Evolutionary conservation across 768 basidiomycete species (phyloP).

Genomic region (Tricholoma saponaceum): DNA sequence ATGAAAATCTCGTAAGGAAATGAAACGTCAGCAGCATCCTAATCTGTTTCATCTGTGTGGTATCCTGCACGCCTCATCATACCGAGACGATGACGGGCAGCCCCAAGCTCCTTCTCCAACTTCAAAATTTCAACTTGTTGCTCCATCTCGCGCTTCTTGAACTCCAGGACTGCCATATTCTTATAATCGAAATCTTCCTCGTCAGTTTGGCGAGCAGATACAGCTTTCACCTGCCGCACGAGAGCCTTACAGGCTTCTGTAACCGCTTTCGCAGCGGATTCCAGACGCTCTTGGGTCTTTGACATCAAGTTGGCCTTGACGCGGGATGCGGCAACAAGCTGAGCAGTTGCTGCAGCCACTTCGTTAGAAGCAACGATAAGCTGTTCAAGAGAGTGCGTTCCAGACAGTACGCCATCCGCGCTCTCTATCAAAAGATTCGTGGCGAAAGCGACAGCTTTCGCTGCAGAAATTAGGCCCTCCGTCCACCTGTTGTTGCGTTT

Average conservation of each 20-base stretch:
- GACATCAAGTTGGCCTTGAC: slow-evolving; percentile 99
- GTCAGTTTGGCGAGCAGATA: slow-evolving; percentile 77
- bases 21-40: slow-evolving; percentile 5
- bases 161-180: slow-evolving; percentile 90
- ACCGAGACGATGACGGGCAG: slow-evolving; percentile 75
- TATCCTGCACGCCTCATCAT: slow-evolving; percentile 88
- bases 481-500: slow-evolving; percentile 99
- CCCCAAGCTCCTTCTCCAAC: slow-evolving; percentile 92
- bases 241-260: slow-evolving; percentile 97
- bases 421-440: slow-evolving; percentile 94
- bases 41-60: slow-evolving; percentile 82
- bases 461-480: slow-evolving; percentile 96
- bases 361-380: slow-evolving; percentile 99
- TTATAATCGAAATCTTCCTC: slow-evolving; percentile 86
- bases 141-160: slow-evolving; percentile 98
- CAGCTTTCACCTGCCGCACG: slow-evolving; percentile 93
- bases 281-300: slow-evolving; percentile 95
- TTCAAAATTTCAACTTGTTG: slow-evolving; percentile 98
- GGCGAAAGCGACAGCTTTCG: slow-evolving; percentile 96
- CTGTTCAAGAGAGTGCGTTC: slow-evolving; percentile 96
- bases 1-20: slow-evolving; percentile 8
- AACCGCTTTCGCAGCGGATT: slow-evolving; percentile 95
- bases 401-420: slow-evolving; percentile 95
- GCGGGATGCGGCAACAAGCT: slow-evolving; percentile 96
- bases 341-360: slow-evolving; percentile 94